Base-by-base conservation (phyloP, 805 yeast genomes). In the Schwanniomyces sp. region DNA sequence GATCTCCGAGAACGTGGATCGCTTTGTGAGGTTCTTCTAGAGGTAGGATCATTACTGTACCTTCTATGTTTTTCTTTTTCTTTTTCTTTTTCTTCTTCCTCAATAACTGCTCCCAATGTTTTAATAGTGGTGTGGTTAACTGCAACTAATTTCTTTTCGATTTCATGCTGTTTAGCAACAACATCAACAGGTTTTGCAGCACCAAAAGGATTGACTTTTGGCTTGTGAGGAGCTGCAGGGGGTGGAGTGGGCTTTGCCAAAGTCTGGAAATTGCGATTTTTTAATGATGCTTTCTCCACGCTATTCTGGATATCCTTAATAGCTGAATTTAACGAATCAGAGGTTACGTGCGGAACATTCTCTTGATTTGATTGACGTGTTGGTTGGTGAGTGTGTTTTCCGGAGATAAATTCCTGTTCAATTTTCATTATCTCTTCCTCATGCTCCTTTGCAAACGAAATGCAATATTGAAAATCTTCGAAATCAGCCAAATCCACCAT, bases 111-210 rank as follows among this genome's bases (percentile, higher is more conserved):
- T 1, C 67, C 67, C 14, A 60, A 46, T 3, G 70, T 69, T 48
- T 57, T 64, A 5, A 67, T 52, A 3, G 70, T 67, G 9, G 74
- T 68, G 38, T 64, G 65, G 44, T 69, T 67, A 8, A 66, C 56
- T 27, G 59, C 56, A 4, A 63, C 56, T 39, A 67, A 49, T 50
- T 66, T 59, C 43, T 62, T 61, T 11, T 86, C 91, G 18, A 86
- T 67, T 56, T 86, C 92, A 40, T 75, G 67, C 54, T 80, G 82
- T 53, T 80, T 83, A 24, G 87, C 74, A 18, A 83, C 70, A 2
- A 86, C 81, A 63, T 89, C 96, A 5, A 89, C 92, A 1, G 96
- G 96, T 66, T 82, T 87, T 1, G 96, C 96, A 4, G 79, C 70
- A 0, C 96, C 96, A 70, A 90, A 89, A 5, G 96, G 94, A 60